Base-by-base conservation (phyloP, 164 flowering plant genomes). In the Magnolia officinalis region DNA sequence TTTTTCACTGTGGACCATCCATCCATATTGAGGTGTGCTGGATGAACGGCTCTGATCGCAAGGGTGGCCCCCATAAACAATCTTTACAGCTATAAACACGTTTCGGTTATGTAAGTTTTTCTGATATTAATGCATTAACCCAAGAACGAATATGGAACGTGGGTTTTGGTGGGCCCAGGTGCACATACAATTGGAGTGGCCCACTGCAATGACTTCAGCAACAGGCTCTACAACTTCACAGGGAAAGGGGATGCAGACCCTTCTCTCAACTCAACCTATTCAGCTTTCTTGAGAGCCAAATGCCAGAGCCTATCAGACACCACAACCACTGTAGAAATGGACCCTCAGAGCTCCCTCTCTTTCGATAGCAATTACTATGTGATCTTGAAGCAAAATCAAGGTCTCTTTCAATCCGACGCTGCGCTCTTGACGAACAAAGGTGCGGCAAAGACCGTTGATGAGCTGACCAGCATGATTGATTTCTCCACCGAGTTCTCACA, bases 181-280 rank as follows among this genome's bases (percentile, higher is more conserved):
- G 89, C 77, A 72, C 92, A 91, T 68, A 86, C 91, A 0, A 82
- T 89, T 50, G 93, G 91, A 59, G 72, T 77, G 0, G 84, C 82
- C 0, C 90, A 83, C 52, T 91, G 92, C 83, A 68, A 13, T n/a
- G 26, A 74, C 65, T 81, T 89, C 75, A 64, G 80, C 59, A 75
- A 71, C 49, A 82, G 95, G 79, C 85, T 89, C 1, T 89, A 83
- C 84, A 90, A 88, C 76, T 90, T 90, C 86, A 84, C 89, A 0
- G 91, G 91, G 8, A 83, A 80, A 63, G 87, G 86, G 0, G 95
- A 85, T 61, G 52, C 75, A 1, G 94, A 90, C 61, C 94, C 94
- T 18, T 77, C 87, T 3, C 73, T 90, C 18, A 72, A 87, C 75
- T 2, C 89, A 24, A 73, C 72, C 18, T 88, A 89, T 37, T 90